Evolutionary conservation across 805 yeast genomes (phyloP).

Genomic region (Barnettozyma sp.): DNA sequence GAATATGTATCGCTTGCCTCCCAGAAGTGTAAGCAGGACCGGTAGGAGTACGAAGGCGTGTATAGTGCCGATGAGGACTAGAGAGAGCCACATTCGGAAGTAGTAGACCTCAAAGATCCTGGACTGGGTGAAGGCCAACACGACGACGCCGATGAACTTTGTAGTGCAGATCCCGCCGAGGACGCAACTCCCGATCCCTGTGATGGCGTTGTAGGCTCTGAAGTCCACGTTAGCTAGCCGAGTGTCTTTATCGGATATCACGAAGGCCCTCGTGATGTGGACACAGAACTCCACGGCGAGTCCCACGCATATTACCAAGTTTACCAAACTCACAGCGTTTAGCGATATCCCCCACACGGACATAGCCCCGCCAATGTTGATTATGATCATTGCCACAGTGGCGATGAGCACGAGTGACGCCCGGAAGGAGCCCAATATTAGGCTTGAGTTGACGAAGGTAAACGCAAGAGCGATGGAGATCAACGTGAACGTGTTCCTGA

Average conservation of each 20-base stretch:
- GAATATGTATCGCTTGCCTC: conserved; percentile 48
- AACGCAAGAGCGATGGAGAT: conserved; percentile 44
- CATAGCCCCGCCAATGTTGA: conserved; percentile 78
- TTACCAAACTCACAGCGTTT: conserved; percentile 86
- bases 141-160: conserved; percentile 79
- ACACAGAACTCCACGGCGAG: conserved; percentile 89
- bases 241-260: conserved; percentile 30
- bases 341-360: conserved; percentile 65
- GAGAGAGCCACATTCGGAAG: conserved; percentile 88
- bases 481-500: conserved; percentile 49
- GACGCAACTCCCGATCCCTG: conserved; percentile 83
- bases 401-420: conserved; percentile 50
- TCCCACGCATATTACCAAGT: conserved; percentile 87
- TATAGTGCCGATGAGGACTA: conserved; percentile 67
- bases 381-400: conserved; percentile 57
- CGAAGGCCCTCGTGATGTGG: conserved; percentile 75
- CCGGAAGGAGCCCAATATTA: conserved; percentile 59
- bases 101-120: conserved; percentile 87
- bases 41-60: conserved; percentile 82
- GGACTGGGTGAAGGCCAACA: conserved; percentile 80
- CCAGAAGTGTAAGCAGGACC: conserved; percentile 54
- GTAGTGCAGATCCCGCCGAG: conserved; percentile 87
- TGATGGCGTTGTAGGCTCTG: conserved; percentile 50
- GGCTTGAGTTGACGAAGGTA: conserved; percentile 45
- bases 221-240: conserved; percentile 25